phyloP scores from a whole-genome alignment of 129 eudicot species.

The Saussurea involucrata region DNA sequence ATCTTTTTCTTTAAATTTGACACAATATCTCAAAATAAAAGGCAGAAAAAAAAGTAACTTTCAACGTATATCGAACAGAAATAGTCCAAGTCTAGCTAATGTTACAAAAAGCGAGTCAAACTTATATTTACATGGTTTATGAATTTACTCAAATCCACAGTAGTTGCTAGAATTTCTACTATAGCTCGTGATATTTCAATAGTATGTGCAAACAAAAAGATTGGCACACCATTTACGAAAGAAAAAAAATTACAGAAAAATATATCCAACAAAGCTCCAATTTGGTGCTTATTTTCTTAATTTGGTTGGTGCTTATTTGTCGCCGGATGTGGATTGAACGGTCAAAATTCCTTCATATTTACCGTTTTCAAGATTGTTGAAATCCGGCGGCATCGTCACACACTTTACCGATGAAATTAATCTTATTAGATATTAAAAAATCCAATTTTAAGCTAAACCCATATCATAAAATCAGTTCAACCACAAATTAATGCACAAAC shows the following conservation, averaged over 20 bases:
- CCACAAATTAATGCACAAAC: conserved; percentile 4
- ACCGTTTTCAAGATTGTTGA: not conserved
- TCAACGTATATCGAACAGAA: not conserved
- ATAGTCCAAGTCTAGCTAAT: not conserved
- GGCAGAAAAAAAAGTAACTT: no score
- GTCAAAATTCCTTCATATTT: not conserved
- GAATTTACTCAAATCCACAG: not conserved
- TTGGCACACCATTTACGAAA: not conserved
- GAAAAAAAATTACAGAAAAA: not conserved
- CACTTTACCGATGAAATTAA: not conserved
- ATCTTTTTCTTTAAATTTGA: not conserved
- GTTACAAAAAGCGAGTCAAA: not conserved
- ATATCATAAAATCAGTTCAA: not conserved
- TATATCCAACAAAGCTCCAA: not conserved
- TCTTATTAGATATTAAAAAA: not conserved
- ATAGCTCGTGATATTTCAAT: not conserved
- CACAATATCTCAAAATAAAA: not conserved
- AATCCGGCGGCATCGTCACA: not conserved
- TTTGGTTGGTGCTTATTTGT: not conserved
- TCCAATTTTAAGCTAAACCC: not conserved
- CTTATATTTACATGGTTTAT: not conserved
- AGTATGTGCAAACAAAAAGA: not conserved
- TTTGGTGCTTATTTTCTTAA: not conserved
- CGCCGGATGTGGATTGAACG: conserved; percentile 4
- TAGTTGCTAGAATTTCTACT: not conserved